Conservation (phyloP, 345 rosid species). For the Populus pruinosa region DNA sequence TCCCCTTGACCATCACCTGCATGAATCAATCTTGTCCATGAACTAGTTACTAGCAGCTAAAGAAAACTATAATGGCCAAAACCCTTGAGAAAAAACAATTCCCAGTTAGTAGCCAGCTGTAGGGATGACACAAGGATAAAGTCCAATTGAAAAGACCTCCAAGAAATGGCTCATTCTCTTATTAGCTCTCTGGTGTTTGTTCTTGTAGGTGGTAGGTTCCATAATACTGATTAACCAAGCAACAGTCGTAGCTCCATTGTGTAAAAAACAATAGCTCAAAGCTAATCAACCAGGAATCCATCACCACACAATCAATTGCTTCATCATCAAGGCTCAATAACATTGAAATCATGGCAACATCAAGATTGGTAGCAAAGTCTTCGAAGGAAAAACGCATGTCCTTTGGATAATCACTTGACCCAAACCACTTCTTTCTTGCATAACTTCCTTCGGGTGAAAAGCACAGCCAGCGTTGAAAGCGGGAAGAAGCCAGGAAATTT, state of each 20-base stretch:
- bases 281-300: constrained; percentile 14
- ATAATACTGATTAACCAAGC: not conserved
- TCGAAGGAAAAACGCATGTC: not conserved
- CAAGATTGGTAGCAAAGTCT: not conserved
- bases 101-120: not conserved
- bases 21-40: not conserved
- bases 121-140: not conserved
- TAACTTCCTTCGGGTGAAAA: constrained; percentile 14
- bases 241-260: not conserved
- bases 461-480: not conserved
- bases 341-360: not conserved
- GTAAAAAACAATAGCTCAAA: not conserved
- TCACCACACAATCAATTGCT: constrained; percentile 19
- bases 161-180: not conserved
- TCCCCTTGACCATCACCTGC: not conserved
- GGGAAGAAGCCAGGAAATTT: no score
- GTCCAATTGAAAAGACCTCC: constrained; percentile 9
- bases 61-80: not conserved
- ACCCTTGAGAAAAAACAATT: not conserved
- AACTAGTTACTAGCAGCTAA: not conserved
- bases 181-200: constrained; percentile 1
- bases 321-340: constrained; percentile 10
- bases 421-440: not conserved
- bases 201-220: not conserved
- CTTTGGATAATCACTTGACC: not conserved